A percentile compares a stretch with the other conserved stretches of the same genome.
Conservation (phyloP, 768 basidiomycete genomes). For the Podaxis pistillaris region DNA sequence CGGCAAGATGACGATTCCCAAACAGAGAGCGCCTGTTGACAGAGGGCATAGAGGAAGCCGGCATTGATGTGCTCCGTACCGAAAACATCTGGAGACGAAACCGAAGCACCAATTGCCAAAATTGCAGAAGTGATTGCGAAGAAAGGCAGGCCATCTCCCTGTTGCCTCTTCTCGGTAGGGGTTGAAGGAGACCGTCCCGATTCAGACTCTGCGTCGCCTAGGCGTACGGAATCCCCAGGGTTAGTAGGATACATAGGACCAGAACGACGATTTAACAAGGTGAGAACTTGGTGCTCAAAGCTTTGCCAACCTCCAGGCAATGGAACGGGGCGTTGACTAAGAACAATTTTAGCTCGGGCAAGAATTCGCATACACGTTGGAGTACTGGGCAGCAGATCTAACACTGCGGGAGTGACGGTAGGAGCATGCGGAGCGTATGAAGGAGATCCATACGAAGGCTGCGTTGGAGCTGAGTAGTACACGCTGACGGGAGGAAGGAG, state of each 20-base stretch:
- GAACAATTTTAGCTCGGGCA: conserved; percentile 22
- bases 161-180: not conserved
- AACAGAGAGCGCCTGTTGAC: conserved; percentile 35
- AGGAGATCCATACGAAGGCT: not conserved
- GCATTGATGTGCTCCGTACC: conserved; percentile 20
- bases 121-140: conserved; percentile 59
- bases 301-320: conserved; percentile 20
- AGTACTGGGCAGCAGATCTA: conserved; percentile 33
- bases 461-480: conserved; percentile 24
- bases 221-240: not conserved
- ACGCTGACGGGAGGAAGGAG: conserved; percentile 27
- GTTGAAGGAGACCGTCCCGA: not conserved
- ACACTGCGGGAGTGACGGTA: conserved; percentile 30
- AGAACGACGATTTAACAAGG: not conserved
- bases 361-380: conserved; percentile 27
- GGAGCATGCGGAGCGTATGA: conserved; percentile 20
- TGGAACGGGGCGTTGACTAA: conserved; percentile 25
- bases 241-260: conserved; percentile 61
- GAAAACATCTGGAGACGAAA: conserved; percentile 11
- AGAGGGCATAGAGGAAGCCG: conserved; percentile 34
- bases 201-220: conserved; percentile 14
- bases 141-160: conserved; percentile 35
- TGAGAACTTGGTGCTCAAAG: conserved; percentile 4
- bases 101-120: conserved; percentile 54
- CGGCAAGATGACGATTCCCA: conserved; percentile 28